Evolutionary conservation across 164 flowering plant species (phyloP), one percentile per base, ranked within the genome.

Genomic region (Annona squamosa): DNA sequence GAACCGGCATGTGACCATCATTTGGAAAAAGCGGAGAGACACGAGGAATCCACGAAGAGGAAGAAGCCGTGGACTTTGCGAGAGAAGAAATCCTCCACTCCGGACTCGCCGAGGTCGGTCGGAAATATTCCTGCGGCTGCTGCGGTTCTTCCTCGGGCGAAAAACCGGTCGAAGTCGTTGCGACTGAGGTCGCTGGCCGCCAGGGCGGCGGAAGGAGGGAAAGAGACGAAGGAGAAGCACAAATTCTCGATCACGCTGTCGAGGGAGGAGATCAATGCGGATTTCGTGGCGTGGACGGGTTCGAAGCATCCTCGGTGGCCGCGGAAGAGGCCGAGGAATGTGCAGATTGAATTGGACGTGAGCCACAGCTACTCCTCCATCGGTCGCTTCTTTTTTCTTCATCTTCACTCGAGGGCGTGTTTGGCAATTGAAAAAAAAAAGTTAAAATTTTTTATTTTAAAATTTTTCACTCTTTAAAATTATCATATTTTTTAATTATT

Each of bases 331-430:
- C 59, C 84, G 0, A 86, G 73, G 59, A 72, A 1, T 47, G 75
- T 87, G 9, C 95, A 88, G 87, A 86, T 77, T 57, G 77, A 83
- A 75, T 16, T 89, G 48, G 93, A 90, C 81, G 97, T 90, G 82
- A 86, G 89, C 65, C 42, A 57, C 62, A 48, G 2, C 41, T 1
- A 16, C 6, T 4, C 16, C 42, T 65, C 5, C 5, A 3, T 18
- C 62, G 1, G 48, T 70, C 5, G 7, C 3, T 74, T 63, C 41
- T 47, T 45, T 37, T 13, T 46, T 26, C 52, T 47, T 2, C 7
- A n/a, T n/a, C n/a, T n/a, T n/a, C n/a, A n/a, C n/a, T n/a, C n/a
- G n/a, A n/a, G n/a, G n/a, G n/a, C n/a, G n/a, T n/a, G n/a, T n/a
- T n/a, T n/a, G n/a, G n/a, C n/a, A n/a, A n/a, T n/a, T n/a, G n/a